phyloP scores from a whole-genome alignment of 768 basidiomycete species.

The Podaxis sp. region DNA sequence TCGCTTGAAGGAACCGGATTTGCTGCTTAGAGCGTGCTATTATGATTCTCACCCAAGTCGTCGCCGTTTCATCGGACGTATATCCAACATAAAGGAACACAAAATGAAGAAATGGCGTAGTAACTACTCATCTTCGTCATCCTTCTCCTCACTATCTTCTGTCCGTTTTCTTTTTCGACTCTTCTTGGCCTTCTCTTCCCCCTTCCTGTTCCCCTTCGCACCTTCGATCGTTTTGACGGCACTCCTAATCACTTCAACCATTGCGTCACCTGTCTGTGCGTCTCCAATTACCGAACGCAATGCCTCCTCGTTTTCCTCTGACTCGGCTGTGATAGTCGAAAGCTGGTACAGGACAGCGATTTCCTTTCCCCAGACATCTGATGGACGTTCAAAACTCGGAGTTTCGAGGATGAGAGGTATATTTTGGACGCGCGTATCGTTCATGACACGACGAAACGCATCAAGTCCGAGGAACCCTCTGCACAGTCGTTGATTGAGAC shows the following conservation, averaged over 20 bases:
- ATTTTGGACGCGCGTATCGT: slow-evolving; percentile 62
- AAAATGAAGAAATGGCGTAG: background rate
- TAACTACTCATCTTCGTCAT: slow-evolving; percentile 19
- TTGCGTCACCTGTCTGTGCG: slow-evolving; percentile 1
- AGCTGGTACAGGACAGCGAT: slow-evolving; percentile 58
- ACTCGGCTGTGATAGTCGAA: slow-evolving; percentile 16
- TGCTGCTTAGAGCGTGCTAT: too few relatives aligned
- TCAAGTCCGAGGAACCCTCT: slow-evolving; percentile 69
- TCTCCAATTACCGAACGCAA: slow-evolving; percentile 1
- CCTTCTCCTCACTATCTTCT: slow-evolving; percentile 20
- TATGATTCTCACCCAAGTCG: too few relatives aligned
- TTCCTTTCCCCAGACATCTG: slow-evolving; percentile 71
- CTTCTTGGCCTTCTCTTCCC: slow-evolving; percentile 5
- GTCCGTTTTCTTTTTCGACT: slow-evolving; percentile 22
- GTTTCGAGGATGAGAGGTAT: slow-evolving; percentile 87
- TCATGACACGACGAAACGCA: slow-evolving; percentile 65
- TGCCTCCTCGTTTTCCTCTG: slow-evolving; percentile 1
- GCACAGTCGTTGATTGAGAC: background rate
- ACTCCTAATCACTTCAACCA: slow-evolving; percentile 18
- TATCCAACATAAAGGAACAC: background rate
- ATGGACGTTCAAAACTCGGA: slow-evolving; percentile 61
- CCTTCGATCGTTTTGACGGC: slow-evolving; percentile 21
- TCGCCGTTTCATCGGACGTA: background rate
- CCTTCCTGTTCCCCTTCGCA: slow-evolving; percentile 5
- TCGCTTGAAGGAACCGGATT: too few relatives aligned